These are phyloP conservation scores for Crucihimalaya himalaica DNA, from an alignment of 345 rosid genomes.

Conservation along the genomic window DNA sequence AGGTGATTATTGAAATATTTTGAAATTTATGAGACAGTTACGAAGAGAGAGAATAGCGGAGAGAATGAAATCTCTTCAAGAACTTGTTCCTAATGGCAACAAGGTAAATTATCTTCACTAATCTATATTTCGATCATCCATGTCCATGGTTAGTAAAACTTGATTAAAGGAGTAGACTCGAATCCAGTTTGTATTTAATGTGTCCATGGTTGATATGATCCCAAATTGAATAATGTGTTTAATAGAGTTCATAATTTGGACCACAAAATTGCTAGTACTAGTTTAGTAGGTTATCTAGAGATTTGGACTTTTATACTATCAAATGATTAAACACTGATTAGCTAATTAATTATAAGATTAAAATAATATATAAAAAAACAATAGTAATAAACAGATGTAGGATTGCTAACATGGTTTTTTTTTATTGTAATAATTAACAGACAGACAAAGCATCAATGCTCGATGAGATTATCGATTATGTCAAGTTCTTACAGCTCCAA, in stretches of 20 bases:
- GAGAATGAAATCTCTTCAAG: constrained; percentile 96
- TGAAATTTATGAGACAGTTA: constrained; percentile 51
- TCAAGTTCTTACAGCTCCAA: constrained; percentile 98
- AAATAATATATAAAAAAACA: background rate
- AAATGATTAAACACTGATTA: constrained; percentile 44
- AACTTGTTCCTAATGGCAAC: constrained; percentile 94
- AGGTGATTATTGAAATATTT: constrained; percentile 1
- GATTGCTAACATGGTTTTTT: constrained; percentile 18
- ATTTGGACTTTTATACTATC: constrained; percentile 39
- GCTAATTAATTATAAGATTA: background rate
- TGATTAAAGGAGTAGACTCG: background rate
- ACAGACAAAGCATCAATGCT: constrained; percentile 99
- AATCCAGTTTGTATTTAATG: background rate
- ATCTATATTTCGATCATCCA: background rate
- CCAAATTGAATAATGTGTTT: constrained; percentile 4
- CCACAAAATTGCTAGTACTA: constrained; percentile 22
- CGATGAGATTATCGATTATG: constrained; percentile 99
- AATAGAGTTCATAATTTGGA: constrained; percentile 32
- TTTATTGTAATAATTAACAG: constrained; percentile 58
- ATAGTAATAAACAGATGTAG: constrained; percentile 1
- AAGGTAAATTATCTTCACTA: constrained; percentile 52
- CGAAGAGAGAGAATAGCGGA: constrained; percentile 98
- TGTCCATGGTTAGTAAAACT: background rate
- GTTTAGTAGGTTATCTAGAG: constrained; percentile 28
- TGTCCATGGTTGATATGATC: no score